A percentile compares a stretch with the other conserved stretches of the same genome.
Evolutionary conservation across 495 filamentous ascomycete species (phyloP).

Genomic region (Trichocladium antarcticum): DNA sequence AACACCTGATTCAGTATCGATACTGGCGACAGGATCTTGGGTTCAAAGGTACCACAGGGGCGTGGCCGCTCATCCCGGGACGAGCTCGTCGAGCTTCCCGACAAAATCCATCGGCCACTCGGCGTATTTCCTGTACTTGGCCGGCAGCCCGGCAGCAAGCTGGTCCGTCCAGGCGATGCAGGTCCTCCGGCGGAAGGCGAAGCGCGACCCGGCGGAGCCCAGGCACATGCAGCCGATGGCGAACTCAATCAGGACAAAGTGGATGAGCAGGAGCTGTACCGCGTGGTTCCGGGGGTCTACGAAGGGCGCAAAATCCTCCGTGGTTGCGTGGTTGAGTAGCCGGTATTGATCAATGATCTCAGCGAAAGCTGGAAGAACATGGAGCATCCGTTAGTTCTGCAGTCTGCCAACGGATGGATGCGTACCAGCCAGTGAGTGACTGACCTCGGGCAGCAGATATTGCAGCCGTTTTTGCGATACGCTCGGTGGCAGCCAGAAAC

Average conservation of each 20-base stretch:
- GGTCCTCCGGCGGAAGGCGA: constrained; percentile 13
- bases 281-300: constrained; percentile 33
- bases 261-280: constrained; percentile 39
- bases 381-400: too few relatives aligned
- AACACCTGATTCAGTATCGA: too few relatives aligned
- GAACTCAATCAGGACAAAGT: constrained; percentile 34
- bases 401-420: too few relatives aligned
- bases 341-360: constrained; percentile 14
- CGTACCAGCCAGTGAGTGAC: neutral
- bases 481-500: constrained; percentile 20
- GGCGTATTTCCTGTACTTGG: constrained; percentile 12
- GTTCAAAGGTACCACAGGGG: too few relatives aligned
- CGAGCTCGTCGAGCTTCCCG: too few relatives aligned
- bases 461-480: constrained; percentile 11
- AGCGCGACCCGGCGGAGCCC: constrained; percentile 1
- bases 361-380: constrained; percentile 15
- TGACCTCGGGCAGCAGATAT: constrained; percentile 18
- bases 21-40: too few relatives aligned
- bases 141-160: constrained; percentile 9
- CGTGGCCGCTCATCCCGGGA: too few relatives aligned
- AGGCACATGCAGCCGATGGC: constrained; percentile 17
- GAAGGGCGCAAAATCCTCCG: constrained; percentile 37
- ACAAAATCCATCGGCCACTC: constrained; percentile 19
- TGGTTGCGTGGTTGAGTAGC: constrained; percentile 13
- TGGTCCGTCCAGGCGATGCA: constrained; percentile 15